Base-by-base conservation (phyloP, 768 basidiomycete genomes). In the Neoboletus subvelutipes region DNA sequence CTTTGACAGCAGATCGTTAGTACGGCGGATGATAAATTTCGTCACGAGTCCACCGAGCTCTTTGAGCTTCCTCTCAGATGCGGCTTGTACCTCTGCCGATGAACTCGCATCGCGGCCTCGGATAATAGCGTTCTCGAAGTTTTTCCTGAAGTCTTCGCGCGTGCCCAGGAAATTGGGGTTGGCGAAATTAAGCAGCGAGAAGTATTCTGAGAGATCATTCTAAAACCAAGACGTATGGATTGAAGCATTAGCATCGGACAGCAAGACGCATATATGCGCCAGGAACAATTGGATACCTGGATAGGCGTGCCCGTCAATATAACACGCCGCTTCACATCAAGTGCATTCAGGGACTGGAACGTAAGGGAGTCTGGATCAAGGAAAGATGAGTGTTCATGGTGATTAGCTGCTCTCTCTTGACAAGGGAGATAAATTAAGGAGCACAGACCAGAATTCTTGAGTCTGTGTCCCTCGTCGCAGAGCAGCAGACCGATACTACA, bases 171-270 rank as follows among this genome's bases (percentile, higher is more conserved):
- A 93, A 61, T 90, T 87, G 15, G 94, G 94, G 65, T 96, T 95
- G 33, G 92, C 94, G 60, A 96, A 97, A 71, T 88, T 94, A 41
- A 96, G 82, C 13, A 96, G 78, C 1, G 96, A 92, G 69, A 95
- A 96, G 71, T 94, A 96, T 75, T 98, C 94, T 4, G 94, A 90
- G 36, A 94, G 81, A 68, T 97, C 93, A 65, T 97, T 97, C 86
- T 95, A 67, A n/a, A 29, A 50, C 13, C 31, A 45, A 37, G 20
- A 47, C 11, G 41, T 50, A 28, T 24, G 15, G 5, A 20, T 45
- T 37, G 50, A 43, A 6, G 10, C 20, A 29, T 61, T 11, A 63
- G 15, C 3, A 54, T 0, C 20, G 15, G 36, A 8, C 8, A n/a
- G 18, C 33, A 50, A 47, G 12, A 55, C 54, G 43, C n/a, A 45